Percentiles rank a stretch among this genome's conserved stretches.
These are phyloP conservation scores for Clarireedia paspali DNA, from an alignment of 2,329 filamentous ascomycete species.

Conservation along the genomic window DNA sequence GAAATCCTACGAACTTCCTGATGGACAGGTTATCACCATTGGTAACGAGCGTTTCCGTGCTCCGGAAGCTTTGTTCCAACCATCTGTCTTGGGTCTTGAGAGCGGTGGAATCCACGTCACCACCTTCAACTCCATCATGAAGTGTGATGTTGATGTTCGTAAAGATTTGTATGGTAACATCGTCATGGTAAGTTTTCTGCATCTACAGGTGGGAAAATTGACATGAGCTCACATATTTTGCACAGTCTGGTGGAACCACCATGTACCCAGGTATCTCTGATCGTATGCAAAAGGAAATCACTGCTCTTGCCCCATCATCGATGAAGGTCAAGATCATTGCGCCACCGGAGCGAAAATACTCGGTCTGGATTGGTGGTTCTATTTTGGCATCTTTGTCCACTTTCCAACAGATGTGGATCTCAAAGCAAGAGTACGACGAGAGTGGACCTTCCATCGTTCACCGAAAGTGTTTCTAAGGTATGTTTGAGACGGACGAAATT, in stretches of 20 bases:
- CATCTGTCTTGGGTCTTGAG: constrained; percentile 95
- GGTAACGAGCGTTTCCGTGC: constrained; percentile 99
- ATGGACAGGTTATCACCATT: constrained; percentile 99
- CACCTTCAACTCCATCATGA: constrained; percentile 99
- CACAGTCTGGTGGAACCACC: constrained; percentile 97
- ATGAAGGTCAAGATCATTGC: constrained; percentile 99
- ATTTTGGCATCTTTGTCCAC: constrained; percentile 98
- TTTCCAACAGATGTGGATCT: constrained; percentile 99
- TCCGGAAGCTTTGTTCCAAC: constrained; percentile 99
- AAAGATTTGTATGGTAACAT: constrained; percentile 99
- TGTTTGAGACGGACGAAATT: constrained; percentile 14
- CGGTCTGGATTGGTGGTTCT: constrained; percentile 99
- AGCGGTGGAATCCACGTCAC: constrained; percentile 98
- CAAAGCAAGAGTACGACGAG: constrained; percentile 99
- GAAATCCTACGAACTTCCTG: constrained; percentile 99
- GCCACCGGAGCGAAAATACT: constrained; percentile 99
- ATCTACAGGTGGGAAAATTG: constrained; percentile 1
- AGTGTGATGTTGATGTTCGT: constrained; percentile 99
- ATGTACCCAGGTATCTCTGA: constrained; percentile 99
- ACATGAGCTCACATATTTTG: constrained; percentile 13
- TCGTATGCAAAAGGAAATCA: constrained; percentile 99
- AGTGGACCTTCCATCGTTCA: constrained; percentile 98
- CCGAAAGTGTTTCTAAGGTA: constrained; percentile 99
- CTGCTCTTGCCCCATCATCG: constrained; percentile 94
- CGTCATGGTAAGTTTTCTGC: constrained; percentile 76